phyloP scores from a whole-genome alignment of 768 basidiomycete genomes.

The Rhodosporidiobolus odoratus region DNA sequence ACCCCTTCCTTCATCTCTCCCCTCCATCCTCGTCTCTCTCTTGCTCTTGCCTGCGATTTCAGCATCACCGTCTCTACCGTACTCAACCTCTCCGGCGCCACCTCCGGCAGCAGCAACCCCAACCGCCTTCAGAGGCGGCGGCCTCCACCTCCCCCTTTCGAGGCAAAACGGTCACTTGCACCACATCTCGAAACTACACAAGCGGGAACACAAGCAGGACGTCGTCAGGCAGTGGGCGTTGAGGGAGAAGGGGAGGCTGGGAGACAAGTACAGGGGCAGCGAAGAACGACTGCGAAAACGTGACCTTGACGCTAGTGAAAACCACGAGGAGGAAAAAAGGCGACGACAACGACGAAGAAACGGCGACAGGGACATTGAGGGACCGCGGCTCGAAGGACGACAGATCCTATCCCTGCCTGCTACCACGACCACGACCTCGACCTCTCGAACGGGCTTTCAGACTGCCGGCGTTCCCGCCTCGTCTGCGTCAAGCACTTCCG shows the following conservation, averaged over 20 bases:
- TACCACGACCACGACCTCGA: background rate
- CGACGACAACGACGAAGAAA: background rate
- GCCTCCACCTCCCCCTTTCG: slow-evolving; percentile 15
- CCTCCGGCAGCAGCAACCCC: background rate
- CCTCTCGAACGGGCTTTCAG: background rate
- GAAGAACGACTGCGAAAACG: slow-evolving; percentile 13
- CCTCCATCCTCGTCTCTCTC: background rate
- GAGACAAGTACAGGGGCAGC: slow-evolving; percentile 21
- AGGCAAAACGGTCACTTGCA: slow-evolving; percentile 19
- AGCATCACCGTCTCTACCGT: background rate
- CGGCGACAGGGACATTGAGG: background rate
- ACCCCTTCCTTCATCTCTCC: background rate
- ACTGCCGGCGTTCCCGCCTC: background rate
- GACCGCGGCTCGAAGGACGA: background rate
- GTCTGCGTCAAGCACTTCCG: background rate
- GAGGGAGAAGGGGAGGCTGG: slow-evolving; percentile 27
- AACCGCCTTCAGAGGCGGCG: background rate
- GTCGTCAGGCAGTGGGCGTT: slow-evolving; percentile 27
- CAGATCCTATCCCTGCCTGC: background rate
- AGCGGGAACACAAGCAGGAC: slow-evolving; percentile 14
- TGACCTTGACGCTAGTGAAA: background rate
- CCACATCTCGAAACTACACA: background rate
- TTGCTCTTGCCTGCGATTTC: background rate
- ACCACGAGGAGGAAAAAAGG: background rate
- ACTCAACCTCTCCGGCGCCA: background rate